Percentiles rank a stretch among this genome's conserved stretches.
Evolutionary conservation across 225 moss, liverwort and hornwort genomes (phyloP).

Genomic region (Straminergon stramineum): DNA sequence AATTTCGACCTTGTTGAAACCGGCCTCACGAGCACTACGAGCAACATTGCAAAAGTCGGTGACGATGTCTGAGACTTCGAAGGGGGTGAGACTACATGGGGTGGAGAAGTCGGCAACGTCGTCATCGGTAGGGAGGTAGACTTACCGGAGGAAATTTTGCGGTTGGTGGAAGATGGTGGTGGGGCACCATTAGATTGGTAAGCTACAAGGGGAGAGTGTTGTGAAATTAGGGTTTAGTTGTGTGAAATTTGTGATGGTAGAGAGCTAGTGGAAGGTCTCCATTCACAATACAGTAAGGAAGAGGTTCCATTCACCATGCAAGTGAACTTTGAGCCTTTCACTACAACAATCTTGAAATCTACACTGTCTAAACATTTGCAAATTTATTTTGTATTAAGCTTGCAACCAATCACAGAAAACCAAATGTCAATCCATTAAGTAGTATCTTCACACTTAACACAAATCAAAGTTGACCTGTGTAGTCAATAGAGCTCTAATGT

Average conservation of each 20-base stretch:
- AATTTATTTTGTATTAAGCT: too few relatives aligned
- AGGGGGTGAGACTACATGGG: constrained; percentile 3
- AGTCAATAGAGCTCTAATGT: too few relatives aligned
- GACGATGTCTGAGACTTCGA: constrained; percentile 18
- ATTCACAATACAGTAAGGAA: too few relatives aligned
- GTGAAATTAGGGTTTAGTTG: neutral
- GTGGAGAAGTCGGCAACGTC: neutral
- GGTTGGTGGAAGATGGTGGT: constrained; percentile 2
- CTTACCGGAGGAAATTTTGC: neutral
- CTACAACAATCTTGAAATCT: too few relatives aligned
- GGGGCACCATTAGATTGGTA: constrained; percentile 11
- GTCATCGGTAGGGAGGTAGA: neutral
- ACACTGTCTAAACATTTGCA: too few relatives aligned
- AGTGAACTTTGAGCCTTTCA: too few relatives aligned
- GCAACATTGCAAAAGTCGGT: constrained; percentile 6
- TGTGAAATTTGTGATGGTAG: neutral
- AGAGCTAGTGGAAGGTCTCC: neutral
- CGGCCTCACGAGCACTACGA: constrained; percentile 28
- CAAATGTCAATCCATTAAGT: too few relatives aligned
- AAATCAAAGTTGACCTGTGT: too few relatives aligned
- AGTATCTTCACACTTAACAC: too few relatives aligned
- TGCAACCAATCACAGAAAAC: too few relatives aligned
- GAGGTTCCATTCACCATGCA: too few relatives aligned
- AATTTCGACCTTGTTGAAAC: constrained; percentile 32
- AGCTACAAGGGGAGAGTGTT: neutral